Conservation (phyloP, 768 basidiomycete genomes). For the Leccinum ochraceum region DNA sequence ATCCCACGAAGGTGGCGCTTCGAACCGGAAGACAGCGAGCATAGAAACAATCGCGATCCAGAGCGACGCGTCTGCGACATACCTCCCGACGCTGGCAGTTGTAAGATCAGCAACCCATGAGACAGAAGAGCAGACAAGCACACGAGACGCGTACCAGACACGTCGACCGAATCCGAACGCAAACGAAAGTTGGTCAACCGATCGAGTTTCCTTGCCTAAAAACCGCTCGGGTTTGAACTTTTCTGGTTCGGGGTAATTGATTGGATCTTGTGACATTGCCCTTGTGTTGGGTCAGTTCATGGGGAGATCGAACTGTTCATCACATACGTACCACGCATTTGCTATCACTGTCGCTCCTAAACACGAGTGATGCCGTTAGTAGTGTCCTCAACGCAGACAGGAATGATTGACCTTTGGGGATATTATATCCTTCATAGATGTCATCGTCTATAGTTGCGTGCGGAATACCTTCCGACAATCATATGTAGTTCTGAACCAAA, state of each 20-base stretch:
- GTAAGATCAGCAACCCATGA: not conserved
- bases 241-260: constrained; percentile 38
- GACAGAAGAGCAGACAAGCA: too few relatives aligned
- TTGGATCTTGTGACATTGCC: constrained; percentile 38
- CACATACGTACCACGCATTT: constrained; percentile 19
- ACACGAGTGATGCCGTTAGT: not conserved
- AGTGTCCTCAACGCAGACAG: not conserved
- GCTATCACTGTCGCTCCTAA: constrained; percentile 23
- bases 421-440: constrained; percentile 46
- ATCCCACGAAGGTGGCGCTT: constrained; percentile 15
- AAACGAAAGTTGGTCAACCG: constrained; percentile 20
- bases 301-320: not conserved
- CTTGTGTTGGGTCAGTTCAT: constrained; percentile 14
- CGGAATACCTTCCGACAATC: constrained; percentile 25
- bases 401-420: constrained; percentile 46
- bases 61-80: constrained; percentile 41
- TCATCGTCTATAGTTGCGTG: constrained; percentile 41
- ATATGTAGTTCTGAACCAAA: not conserved
- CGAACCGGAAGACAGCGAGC: constrained; percentile 20
- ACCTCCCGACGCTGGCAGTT: constrained; percentile 40
- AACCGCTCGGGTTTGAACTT: constrained; percentile 42
- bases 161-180: constrained; percentile 46
- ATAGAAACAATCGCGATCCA: constrained; percentile 29
- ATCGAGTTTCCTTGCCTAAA: constrained; percentile 11
- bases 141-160: constrained; percentile 9